These are phyloP conservation scores for Mimosa pudica DNA, from an alignment of 306 rosid species.

Conservation along the genomic window DNA sequence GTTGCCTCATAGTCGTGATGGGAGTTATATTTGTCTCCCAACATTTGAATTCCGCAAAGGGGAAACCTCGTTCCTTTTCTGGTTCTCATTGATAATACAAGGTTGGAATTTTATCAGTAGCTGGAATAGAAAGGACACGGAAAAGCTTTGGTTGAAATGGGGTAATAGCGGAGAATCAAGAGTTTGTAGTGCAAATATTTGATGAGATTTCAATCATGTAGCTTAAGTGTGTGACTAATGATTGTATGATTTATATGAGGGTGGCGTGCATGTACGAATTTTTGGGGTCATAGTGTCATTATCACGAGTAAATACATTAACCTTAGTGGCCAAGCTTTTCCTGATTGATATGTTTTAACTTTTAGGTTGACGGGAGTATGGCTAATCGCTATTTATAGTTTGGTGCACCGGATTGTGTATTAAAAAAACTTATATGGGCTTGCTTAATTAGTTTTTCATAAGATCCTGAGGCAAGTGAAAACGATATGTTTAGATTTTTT, in stretches of 20 bases:
- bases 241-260: conserved; percentile 31
- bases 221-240: conserved; percentile 9
- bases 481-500: background rate
- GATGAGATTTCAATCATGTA: conserved; percentile 26
- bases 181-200: conserved; percentile 18
- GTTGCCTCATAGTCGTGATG: conserved; percentile 91
- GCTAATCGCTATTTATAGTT: background rate
- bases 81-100: conserved; percentile 50
- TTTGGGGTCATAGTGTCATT: conserved; percentile 28
- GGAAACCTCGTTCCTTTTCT: conserved; percentile 78
- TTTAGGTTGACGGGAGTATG: background rate
- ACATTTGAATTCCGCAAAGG: conserved; percentile 82
- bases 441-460: background rate
- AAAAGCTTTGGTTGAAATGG: background rate
- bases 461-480: background rate
- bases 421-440: background rate
- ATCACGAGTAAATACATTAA: background rate
- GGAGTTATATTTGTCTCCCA: conserved; percentile 88
- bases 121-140: conserved; percentile 8
- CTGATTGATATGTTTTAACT: conserved; percentile 22
- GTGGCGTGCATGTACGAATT: conserved; percentile 29
- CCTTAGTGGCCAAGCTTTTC: background rate
- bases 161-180: conserved; percentile 12
- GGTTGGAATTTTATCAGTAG: background rate
- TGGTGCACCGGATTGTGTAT: background rate